Conservation (phyloP, 164 flowering plant genomes). For the Buxus sempervirens region DNA sequence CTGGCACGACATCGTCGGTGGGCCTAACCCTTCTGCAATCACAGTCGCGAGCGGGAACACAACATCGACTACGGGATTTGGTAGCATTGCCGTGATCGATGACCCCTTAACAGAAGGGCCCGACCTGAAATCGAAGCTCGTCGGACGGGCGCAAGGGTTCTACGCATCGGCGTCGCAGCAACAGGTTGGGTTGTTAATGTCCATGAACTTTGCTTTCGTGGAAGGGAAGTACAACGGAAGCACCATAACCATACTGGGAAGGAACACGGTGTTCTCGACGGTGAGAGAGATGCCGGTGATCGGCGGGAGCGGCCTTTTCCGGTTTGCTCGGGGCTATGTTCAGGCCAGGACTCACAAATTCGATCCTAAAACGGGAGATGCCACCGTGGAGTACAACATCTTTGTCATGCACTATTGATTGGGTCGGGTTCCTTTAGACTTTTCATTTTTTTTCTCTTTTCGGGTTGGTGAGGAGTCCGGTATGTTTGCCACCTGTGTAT, state of each 20-base stretch:
- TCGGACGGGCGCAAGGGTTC: constrained; percentile 37
- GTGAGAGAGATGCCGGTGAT: constrained; percentile 33
- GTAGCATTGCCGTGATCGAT: constrained; percentile 25
- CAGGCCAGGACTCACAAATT: constrained; percentile 7
- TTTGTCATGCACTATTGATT: constrained; percentile 22
- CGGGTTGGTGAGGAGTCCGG: not conserved
- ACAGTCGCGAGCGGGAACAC: constrained; percentile 7
- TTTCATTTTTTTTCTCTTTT: not conserved
- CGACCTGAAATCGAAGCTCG: constrained; percentile 16
- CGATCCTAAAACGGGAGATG: constrained; percentile 13
- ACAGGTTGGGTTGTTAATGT: constrained; percentile 23
- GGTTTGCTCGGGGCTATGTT: constrained; percentile 26
- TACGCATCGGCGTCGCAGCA: constrained; percentile 22
- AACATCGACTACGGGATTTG: constrained; percentile 19
- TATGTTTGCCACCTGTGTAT: not conserved
- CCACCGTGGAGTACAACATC: constrained; percentile 17
- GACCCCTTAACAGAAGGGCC: constrained; percentile 31
- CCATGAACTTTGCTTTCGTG: constrained; percentile 23
- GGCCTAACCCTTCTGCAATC: constrained; percentile 23
- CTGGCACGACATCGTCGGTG: constrained; percentile 24
- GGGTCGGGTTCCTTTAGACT: no score
- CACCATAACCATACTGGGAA: constrained; percentile 26
- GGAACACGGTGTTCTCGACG: constrained; percentile 14
- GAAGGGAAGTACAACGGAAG: constrained; percentile 32
- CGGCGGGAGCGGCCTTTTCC: constrained; percentile 27